These are phyloP conservation scores for Cercophora samala DNA, from an alignment of 495 filamentous ascomycete species.

Conservation along the genomic window DNA sequence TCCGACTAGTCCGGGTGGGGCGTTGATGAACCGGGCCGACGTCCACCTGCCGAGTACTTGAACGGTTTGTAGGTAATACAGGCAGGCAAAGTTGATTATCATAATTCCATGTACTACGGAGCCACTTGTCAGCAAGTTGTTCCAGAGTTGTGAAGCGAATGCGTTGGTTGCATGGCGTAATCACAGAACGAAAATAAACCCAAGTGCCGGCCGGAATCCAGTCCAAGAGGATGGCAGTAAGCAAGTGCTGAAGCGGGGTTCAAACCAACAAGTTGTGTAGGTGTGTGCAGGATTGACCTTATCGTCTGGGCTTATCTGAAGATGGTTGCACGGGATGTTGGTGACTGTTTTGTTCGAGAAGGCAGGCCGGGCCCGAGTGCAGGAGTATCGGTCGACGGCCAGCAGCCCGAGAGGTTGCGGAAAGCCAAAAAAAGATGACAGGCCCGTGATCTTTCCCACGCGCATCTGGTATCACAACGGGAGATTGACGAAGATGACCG, in stretches of 20 bases:
- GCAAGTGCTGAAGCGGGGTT: neutral
- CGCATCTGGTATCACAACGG: constrained; percentile 2
- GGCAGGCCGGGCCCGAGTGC: neutral
- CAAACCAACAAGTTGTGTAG: constrained; percentile 2
- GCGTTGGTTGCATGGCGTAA: neutral
- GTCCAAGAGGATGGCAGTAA: neutral
- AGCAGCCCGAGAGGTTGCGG: neutral
- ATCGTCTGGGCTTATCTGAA: neutral
- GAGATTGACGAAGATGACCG: constrained; percentile 15
- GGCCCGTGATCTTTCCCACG: neutral
- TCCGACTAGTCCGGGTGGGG: neutral
- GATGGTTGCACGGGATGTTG: neutral
- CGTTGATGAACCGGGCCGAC: too few relatives aligned
- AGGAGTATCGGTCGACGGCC: neutral
- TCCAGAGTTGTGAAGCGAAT: too few relatives aligned
- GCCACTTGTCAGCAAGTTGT: neutral
- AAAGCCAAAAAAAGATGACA: constrained; percentile 9
- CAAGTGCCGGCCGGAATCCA: neutral
- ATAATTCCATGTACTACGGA: neutral
- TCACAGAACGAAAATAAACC: neutral
- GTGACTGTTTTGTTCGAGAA: constrained; percentile 1
- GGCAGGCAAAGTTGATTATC: neutral
- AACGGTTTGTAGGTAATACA: too few relatives aligned
- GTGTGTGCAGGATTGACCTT: neutral
- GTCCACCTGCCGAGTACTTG: too few relatives aligned